Conservation (phyloP, 2,329 filamentous ascomycete species). For the Beauveria australis region DNA sequence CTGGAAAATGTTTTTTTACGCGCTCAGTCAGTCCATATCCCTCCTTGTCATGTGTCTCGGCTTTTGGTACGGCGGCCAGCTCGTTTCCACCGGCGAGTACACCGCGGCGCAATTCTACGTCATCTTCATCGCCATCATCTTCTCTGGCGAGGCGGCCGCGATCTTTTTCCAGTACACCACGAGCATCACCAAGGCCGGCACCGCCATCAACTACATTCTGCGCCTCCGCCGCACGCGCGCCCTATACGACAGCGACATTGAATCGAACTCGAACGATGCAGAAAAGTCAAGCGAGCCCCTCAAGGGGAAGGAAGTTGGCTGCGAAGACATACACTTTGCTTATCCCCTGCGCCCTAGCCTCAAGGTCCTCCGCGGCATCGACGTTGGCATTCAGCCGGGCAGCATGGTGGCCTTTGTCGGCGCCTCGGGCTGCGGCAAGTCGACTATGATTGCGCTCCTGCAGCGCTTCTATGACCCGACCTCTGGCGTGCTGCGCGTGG, state of each 20-base stretch:
- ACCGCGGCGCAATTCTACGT: conserved; percentile 38
- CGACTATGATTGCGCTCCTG: conserved; percentile 47
- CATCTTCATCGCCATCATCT: conserved; percentile 42
- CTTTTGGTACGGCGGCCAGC: conserved; percentile 31
- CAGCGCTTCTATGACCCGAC: conserved; percentile 36
- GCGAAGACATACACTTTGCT: conserved; percentile 46
- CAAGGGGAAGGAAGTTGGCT: conserved; percentile 32
- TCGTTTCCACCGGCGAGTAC: conserved; percentile 39
- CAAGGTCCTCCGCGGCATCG: conserved; percentile 30
- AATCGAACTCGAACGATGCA: conserved; percentile 7
- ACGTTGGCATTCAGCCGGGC: conserved; percentile 34
- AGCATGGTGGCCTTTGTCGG: conserved; percentile 49
- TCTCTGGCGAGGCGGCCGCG: conserved; percentile 33
- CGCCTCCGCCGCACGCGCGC: conserved; percentile 26
- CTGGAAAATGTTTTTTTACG: conserved; percentile 33
- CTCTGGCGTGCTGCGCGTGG: conserved; percentile 21
- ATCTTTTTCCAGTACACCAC: conserved; percentile 39
- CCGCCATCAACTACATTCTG: conserved; percentile 42
- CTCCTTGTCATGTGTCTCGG: conserved; percentile 31
- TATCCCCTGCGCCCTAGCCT: conserved; percentile 39
- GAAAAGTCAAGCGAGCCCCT: conserved; percentile 6
- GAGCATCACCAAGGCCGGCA: conserved; percentile 41
- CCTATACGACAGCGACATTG: conserved; percentile 22
- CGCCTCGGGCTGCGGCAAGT: conserved; percentile 51
- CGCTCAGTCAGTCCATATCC: conserved; percentile 31